Base-by-base conservation (phyloP, 2,329 filamentous ascomycete species). In the Aschersonia sp. region DNA sequence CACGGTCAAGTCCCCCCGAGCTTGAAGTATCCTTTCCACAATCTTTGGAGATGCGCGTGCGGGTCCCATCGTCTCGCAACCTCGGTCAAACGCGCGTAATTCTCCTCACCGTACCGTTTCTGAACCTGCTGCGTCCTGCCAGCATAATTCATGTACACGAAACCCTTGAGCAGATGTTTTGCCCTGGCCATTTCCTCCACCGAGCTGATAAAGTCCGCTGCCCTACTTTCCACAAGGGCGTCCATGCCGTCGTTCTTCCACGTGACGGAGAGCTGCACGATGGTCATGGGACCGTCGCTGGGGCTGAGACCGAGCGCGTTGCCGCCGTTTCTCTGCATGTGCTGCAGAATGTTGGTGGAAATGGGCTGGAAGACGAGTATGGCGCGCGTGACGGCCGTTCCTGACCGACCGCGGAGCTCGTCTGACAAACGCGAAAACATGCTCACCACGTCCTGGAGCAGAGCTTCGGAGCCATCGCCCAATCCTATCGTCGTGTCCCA, bases 281-380 rank as follows among this genome's bases (percentile, higher is more conserved):
- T 55, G 38, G 58, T 54, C 35, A 62, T 28, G 2, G 64, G 58
- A 5, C 65, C 60, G 7, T 64, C 62, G 12, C 60, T 55, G 3
- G 58, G 56, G 30, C 60, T 55, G 20, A 72, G 52, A 0, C 67
- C 68, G 5, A 71, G 52, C 1, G 67, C 57, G 46, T 72, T 72
- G 9, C 67, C 65, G 4, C 66, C 67, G 12, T 62, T 64, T 40
- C 58, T 56, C 44, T 58, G 51, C 57, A 62, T 62, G 5, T 55
- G 48, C 9, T 58, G 51, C 4, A 62, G 49, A 30, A 66, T 55
- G 40, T 61, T 59, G n/a, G 58, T 53, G 2, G 67, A 51, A 40
- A 70, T 61, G 5, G 68, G 63, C 51, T 72, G 69, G 51, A 65
- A 63, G 9, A 60, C 54, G 1, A 65, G 44, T 40, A 40, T 40